Evolutionary conservation across 148 eudicot species (phyloP).

Genomic region (Amaranthus hypochondriacus): DNA sequence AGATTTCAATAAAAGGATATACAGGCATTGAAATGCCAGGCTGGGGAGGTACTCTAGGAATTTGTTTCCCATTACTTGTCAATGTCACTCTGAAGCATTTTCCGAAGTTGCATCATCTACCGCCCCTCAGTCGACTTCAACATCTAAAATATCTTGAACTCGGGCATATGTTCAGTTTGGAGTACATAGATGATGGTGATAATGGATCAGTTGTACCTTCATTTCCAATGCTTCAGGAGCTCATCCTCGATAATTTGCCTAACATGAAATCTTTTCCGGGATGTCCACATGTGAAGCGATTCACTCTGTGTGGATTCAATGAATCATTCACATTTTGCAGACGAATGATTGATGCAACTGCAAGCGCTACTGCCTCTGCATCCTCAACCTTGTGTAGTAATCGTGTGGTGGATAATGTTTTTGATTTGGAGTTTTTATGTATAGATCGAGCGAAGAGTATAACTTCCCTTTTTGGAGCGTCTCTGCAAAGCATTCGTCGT

Average conservation of each 20-base stretch:
- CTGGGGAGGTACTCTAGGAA: not conserved
- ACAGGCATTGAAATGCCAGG: not conserved
- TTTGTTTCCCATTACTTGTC: constrained; percentile 8
- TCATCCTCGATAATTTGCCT: not conserved
- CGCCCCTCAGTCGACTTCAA: not conserved
- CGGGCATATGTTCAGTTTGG: not conserved
- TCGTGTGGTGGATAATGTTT: too few species aligned
- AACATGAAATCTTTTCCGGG: not conserved
- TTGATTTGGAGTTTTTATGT: too few species aligned
- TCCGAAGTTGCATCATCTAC: not conserved
- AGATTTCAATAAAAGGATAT: not conserved
- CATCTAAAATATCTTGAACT: constrained; percentile 12
- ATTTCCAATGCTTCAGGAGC: constrained; percentile 3
- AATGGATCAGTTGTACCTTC: not conserved
- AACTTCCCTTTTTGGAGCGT: too few species aligned
- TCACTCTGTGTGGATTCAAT: not conserved
- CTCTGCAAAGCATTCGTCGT: not conserved
- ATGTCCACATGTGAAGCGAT: not conserved
- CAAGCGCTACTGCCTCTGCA: not conserved
- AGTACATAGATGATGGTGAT: not conserved
- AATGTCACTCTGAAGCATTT: not conserved
- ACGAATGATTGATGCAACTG: not conserved
- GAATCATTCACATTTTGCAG: not conserved
- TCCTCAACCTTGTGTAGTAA: too few species aligned
- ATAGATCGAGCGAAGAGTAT: too few species aligned